Evolutionary conservation across 495 filamentous ascomycete species (phyloP), one percentile per base, ranked within the genome.

Genomic region (Podospora bellae-mahoneyi): DNA sequence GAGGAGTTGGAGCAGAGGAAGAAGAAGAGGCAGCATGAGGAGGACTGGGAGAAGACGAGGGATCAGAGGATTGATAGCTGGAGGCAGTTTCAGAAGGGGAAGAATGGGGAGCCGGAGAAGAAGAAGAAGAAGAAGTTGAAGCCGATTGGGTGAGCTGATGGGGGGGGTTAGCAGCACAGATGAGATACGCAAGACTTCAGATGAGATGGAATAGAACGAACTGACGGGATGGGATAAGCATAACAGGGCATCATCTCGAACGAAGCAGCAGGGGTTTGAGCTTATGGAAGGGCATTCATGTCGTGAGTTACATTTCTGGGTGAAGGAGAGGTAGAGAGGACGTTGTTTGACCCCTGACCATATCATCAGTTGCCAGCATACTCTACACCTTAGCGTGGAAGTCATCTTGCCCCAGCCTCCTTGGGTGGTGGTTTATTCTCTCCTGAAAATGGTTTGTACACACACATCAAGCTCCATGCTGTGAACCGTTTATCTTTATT

Each of bases 91-190:
- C 90, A 95, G 73, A 93, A 94, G 80, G 85, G 85, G 64, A 85
- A 85, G 72, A 78, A 73, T 23, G 77, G 76, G 2, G 87, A 87
- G 68, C 87, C 87, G 74, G 92, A 91, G 76, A 96, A 96, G 85
- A 97, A 96, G 86, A 94, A 95, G 83, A 94, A 93, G 82, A 84
- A 92, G 85, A 96, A 97, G 84, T 84, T 92, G n/a, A 82, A 84
- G 80, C 81, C 81, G 0, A 83, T 84, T 55, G 82, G 82, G 30
- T 84, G 75, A 81, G 23, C n/a, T 27, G 15, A 6, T 7, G 59
- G 28, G 59, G 59, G 23, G 59, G 15, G 9, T 58, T 26, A 5
- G n/a, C 55, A 20, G 55, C 18, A 57, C 20, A 5, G 13, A 19
- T 58, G 55, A 18, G 3, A 58, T 48, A 32, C 30, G 30, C 39